Base-by-base conservation (phyloP, 805 yeast species). In the Lipomyces sp. region DNA sequence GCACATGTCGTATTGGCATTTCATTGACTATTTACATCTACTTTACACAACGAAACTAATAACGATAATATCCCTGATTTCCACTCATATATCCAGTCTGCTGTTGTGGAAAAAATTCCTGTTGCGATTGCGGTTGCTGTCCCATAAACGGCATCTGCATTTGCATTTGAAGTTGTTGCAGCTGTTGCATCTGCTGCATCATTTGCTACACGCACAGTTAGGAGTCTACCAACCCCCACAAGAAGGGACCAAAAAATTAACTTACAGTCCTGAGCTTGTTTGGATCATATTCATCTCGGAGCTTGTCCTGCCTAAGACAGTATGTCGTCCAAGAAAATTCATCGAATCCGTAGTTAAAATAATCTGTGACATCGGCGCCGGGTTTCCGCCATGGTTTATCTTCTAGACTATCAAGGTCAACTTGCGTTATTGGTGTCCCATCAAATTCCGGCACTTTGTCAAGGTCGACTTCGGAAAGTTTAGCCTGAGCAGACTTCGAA, bases 371-470 rank as follows among this genome's bases (percentile, higher is more conserved):
- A 78, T 95, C 98, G 2, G 97, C 97, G 50, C 98, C 99, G 0
- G 98, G 98, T 70, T 90, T 87, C 75, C 99, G 85, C 99, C 99
- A 95, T 7, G 99, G 99, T 79, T 96, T 96, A 71, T 92, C 97
- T 70, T 90, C 92, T 59, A 93, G 80, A 62, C 87, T 89, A 67
- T 89, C 94, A 10, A 94, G 83, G 67, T 90, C 89, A 11, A 94
- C 82, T 71, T 89, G 87, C 0, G 97, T 90, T 59, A 95, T 81
- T 3, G 97, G 96, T 72, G 86, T 83, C 2, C 97, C 98, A 60
- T 92, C 89, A 66, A 83, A 83, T 67, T 84, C 86, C 1, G 92
- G 96, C 24, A 89, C 87, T 53, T 85, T 84, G 72, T 90, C 86
- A n/a, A 92, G 82, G 72, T 91, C 92, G 15, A 89, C 74, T 0